Evolutionary conservation across 2,329 filamentous ascomycete species (phyloP), one percentile per base, ranked within the genome.

Genomic region (Ampelomyces quisqualis): DNA sequence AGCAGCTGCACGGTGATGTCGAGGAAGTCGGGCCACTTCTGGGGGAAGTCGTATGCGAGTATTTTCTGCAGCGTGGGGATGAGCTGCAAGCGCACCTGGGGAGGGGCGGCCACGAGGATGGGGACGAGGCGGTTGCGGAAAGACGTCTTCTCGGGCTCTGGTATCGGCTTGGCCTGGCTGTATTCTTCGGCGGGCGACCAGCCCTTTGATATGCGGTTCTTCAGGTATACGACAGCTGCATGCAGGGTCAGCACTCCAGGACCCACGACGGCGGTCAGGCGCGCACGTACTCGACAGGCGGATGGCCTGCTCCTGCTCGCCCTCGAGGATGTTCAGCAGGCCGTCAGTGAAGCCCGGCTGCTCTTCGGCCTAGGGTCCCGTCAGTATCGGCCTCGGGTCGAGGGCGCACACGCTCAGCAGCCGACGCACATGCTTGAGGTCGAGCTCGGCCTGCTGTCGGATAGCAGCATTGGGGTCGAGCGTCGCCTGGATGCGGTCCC

Each of bases 61-160:
- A 98, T 91, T 72, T 95, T 94, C 74, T 96, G 90, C 43, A 98
- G 84, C 58, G 94, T 85, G 47, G 94, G 90, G 52, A 97, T 85
- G 55, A 98, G 83, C 73, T 98, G 93, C 54, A 90, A 85, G 69
- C 93, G 90, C 57, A 96, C 85, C 60, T 86, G 84, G 34, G 86
- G 82, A 48, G 84, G 82, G 30, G 90, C 87, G 49, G 84, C 78
- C 51, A 90, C 90, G 62, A 98, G 80, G 58, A 95, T 82, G 51
- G 93, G 91, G 32, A 98, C 84, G 57, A 98, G 78, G 49, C 90
- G 87, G 60, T 91, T 84, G 68, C 90, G 82, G 67, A 97, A 89
- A 55, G 86, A 81, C 41, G 81, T 77, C 74, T 96, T 96, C 71
- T 96, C 93, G 47, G 87, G 83, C 65, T 97, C 91, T 58, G 86